Base-by-base conservation (phyloP, 371 early-diverging fungal genomes). In the Haplosporangium sp. region DNA sequence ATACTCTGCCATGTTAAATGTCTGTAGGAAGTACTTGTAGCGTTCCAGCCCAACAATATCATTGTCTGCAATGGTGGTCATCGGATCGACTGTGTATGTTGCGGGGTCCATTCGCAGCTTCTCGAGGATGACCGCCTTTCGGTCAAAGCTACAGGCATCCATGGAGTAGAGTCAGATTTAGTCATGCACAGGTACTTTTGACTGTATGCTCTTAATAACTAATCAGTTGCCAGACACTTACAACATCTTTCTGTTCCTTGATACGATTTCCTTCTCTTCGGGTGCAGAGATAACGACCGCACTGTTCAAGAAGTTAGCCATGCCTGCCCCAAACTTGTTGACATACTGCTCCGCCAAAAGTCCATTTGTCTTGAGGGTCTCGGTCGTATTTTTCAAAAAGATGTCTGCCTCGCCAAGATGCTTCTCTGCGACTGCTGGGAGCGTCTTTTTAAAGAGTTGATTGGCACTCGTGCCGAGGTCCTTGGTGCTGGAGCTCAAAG, bases 271-370 rank as follows among this genome's bases (percentile, higher is more conserved):
- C 51, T 69, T 71, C 42, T 62, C 62, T 36, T 68, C 80, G 0
- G 80, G 80, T 12, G 80, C 62, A 1, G 80, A 79, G 40, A 79
- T 55, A 20, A 65, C 66, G 12, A 79, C 80, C 12, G 80, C 80
- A 12, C 51, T 72, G 59, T 79, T 79, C 50, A 79, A 55, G 62
- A 79, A 79, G 56, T 73, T 79, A 55, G 73, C 80, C 66, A 79
- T 68, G 6, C 67, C 67, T 0, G 73, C 69, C 0, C 80, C 80
- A 59, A 79, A 55, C 51, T 73, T 72, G 66, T 79, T 79, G 66
- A 79, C 80, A 18, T 79, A 79, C 36, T 79, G 80, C 55, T 79
- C 80, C 10, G 80, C 80, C 36, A 79, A n/a, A 50, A 72, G 29
- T 36, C 80, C 80, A 18, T 79, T 79, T 29, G 73, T 60, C 62